Conservation (phyloP, 2,329 filamentous ascomycete species). For the Trichocomaceae sp. region DNA sequence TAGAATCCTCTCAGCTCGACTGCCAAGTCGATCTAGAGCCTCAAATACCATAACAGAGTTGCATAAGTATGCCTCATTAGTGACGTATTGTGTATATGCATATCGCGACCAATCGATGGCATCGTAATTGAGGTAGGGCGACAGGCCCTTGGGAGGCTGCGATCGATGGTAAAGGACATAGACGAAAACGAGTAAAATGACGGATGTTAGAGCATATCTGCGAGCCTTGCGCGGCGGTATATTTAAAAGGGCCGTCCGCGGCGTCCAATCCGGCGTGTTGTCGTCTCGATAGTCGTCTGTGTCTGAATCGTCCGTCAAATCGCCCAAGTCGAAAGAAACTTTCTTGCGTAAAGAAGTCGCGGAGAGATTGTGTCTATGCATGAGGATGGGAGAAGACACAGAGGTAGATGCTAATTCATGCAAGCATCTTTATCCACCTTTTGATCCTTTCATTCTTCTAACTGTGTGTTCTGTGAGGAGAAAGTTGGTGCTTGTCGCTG, state of each 20-base stretch:
- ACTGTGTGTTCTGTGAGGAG: not conserved
- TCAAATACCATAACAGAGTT: conserved; percentile 40
- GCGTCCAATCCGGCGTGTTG: conserved; percentile 11
- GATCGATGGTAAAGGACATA: conserved; percentile 11
- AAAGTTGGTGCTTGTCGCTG: not conserved
- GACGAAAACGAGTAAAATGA: conserved; percentile 11
- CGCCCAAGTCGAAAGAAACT: conserved; percentile 13
- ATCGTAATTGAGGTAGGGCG: conserved; percentile 15
- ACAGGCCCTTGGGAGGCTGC: conserved; percentile 7
- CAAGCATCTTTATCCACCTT: not conserved
- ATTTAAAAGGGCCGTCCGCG: not conserved
- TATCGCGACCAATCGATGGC: conserved; percentile 36
- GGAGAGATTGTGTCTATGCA: conserved; percentile 11
- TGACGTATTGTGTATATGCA: conserved; percentile 41
- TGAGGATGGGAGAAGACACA: not conserved
- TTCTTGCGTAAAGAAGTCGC: conserved; percentile 13
- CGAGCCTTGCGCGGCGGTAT: conserved; percentile 10
- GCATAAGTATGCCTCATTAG: conserved; percentile 36
- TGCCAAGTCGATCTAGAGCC: conserved; percentile 33
- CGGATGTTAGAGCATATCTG: conserved; percentile 11
- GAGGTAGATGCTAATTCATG: not conserved
- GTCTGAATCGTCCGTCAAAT: conserved; percentile 14
- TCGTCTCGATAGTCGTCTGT: conserved; percentile 11
- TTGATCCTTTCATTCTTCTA: not conserved
- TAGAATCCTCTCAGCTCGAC: conserved; percentile 34